Evolutionary conservation across 345 rosid genomes (phyloP), one percentile per base, ranked within the genome.

Genomic region (Camelina laxa): DNA sequence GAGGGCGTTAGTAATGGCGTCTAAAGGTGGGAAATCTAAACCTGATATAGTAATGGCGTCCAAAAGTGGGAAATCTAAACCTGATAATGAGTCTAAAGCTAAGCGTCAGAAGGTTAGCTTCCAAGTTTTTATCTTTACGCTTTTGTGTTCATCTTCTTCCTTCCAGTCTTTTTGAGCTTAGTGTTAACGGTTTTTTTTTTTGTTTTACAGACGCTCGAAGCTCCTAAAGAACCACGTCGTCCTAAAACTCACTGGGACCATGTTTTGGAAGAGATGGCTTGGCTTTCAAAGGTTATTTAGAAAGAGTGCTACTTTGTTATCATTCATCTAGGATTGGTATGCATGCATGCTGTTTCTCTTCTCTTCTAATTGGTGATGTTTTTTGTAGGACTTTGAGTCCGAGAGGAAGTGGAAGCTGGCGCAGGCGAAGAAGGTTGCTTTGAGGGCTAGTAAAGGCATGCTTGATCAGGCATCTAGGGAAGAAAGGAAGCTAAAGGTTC

Each of bases 191-290:
- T 47, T 77, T 53, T 71, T 53, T 71, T n/a, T n/a, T 38, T 4
- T 63, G 8, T 8, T 20, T 8, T 20, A 17, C 79, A 92, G 99
- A 91, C 95, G 11, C 91, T 91, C 58, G 99, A 96, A 86, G 98
- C 92, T 45, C 97, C 96, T 31, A 86, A 83, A 85, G 98, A 89
- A 77, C 99, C 97, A 15, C 89, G 84, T 31, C 97, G 99, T 8
- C 91, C 93, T 66, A 96, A 92, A 80, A 73, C 96, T 80, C 99
- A 96, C 67, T 96, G 98, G 99, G 98, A 96, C 85, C 98, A 96
- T 86, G 99, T 96, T 63, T 64, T 96, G 59, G 99, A 91, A 73
- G 99, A 96, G 86, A 96, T 96, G 99, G 79, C 65, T 79, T 96
- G 99, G 99, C 82, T 96, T 59, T 91, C 99, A 31, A 96, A 96